Conservation (phyloP, 2,329 filamentous ascomycete genomes). For the Aspergillus chevalieri region DNA sequence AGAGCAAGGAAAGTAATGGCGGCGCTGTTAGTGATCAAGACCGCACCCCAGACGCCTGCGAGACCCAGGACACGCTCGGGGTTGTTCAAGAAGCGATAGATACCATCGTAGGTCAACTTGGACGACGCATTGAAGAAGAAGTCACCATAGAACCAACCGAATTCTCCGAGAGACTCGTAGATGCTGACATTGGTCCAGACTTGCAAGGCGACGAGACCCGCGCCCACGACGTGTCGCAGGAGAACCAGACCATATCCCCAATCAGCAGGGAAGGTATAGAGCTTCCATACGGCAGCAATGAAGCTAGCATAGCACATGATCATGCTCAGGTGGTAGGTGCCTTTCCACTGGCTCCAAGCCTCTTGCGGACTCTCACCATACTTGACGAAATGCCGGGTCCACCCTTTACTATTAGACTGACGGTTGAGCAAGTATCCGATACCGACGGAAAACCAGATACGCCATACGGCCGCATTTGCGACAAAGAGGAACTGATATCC, state of each 20-base stretch:
- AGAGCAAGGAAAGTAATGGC: conserved; percentile 82
- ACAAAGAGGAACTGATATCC: conserved; percentile 74
- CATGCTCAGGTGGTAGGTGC: conserved; percentile 88
- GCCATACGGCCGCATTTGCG: conserved; percentile 72
- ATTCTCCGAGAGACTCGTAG: conserved; percentile 92
- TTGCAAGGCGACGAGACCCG: conserved; percentile 74
- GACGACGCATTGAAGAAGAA: conserved; percentile 91
- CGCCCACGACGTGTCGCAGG: conserved; percentile 79
- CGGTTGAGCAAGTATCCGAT: conserved; percentile 76
- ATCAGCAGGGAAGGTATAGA: conserved; percentile 80
- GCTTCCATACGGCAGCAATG: conserved; percentile 88
- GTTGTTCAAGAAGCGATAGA: conserved; percentile 97
- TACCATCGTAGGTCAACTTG: conserved; percentile 91
- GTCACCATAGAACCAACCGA: conserved; percentile 98
- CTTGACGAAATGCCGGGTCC: conserved; percentile 97
- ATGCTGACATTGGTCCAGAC: conserved; percentile 90
- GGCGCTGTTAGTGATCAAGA: conserved; percentile 84
- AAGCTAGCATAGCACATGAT: conserved; percentile 85
- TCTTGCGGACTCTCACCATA: conserved; percentile 85
- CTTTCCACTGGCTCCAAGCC: conserved; percentile 97
- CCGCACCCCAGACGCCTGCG: conserved; percentile 91
- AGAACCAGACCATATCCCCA: conserved; percentile 83
- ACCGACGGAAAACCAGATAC: conserved; percentile 85
- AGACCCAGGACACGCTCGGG: conserved; percentile 90
- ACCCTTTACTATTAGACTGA: conserved; percentile 86